Evolutionary conservation across 352 stramenopile species (phyloP), one percentile per base, ranked within the genome.

Genomic region (Blastocystis sp.): DNA sequence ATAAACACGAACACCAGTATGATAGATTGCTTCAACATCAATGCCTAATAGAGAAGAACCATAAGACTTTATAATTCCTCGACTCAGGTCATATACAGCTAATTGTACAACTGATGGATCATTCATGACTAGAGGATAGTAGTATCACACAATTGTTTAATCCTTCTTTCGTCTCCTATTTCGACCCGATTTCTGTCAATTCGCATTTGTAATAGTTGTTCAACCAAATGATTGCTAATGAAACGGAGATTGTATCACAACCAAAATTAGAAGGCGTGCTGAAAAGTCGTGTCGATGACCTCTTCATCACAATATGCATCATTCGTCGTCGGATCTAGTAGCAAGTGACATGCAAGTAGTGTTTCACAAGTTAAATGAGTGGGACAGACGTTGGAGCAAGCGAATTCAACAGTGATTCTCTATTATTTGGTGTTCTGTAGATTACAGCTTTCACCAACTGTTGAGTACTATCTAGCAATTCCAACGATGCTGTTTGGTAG

Each of bases 81-180:
- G 90, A 80, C 93, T 97, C 32, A 98, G 90, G 90, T 98, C 95
- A 89, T 98, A 98, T 56, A 98, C 93, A 42, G 69, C 69, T 77
- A 96, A 91, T 65, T 97, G 91, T 51, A 95, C 94, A 88, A 90
- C 3, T 14, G 52, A 65, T 46, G 19, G 54, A 14, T 32, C 21
- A 42, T 11, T 80, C 35, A 58, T 80, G 27, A 59, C 16, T 21
- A 80, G 16, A 80, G 21, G 14, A 46, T 21, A 52, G 46, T 43
- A 51, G 9, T 43, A 42, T 37, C 24, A 37, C 27, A 65, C 7
- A 16, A 0, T 16, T 12, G 32, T 37, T 16, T 37, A 42, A 49
- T 73, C 11, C 16, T n/a, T 49, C 19, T 32, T 24, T 21, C 27
- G 21, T 21, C 19, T 12, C 14, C 42, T 42, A 32, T 73, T 73